Evolutionary conservation across 768 basidiomycete species (phyloP).

Genomic region (Boletus insuetus): DNA sequence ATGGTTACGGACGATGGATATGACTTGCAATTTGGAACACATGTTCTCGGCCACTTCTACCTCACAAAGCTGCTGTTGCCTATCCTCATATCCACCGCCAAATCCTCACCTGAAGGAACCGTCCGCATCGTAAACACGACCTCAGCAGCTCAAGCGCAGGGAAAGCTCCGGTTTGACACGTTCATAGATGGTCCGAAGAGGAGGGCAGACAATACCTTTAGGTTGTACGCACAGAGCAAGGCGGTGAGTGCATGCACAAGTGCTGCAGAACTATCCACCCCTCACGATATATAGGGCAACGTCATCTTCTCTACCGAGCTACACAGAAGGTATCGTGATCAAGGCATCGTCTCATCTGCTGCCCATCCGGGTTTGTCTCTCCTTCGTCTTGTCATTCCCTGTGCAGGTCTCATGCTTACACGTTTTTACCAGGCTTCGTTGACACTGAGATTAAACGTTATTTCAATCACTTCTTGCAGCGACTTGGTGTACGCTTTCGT

Average conservation of each 20-base stretch:
- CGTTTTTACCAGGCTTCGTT: slow-evolving; percentile 1
- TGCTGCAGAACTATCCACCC: not conserved
- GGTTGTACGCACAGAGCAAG: too few species aligned
- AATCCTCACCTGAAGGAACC: too few species aligned
- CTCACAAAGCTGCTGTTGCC: too few species aligned
- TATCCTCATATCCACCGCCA: too few species aligned
- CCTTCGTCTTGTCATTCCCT: not conserved
- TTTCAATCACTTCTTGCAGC: not conserved
- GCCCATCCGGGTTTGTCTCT: slow-evolving; percentile 40
- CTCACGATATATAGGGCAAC: slow-evolving; percentile 35
- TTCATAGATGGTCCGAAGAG: too few species aligned
- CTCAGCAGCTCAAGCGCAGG: too few species aligned
- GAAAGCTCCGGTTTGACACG: too few species aligned
- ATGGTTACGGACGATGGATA: too few species aligned
- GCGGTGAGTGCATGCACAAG: not conserved
- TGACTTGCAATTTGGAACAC: too few species aligned
- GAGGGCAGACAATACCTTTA: too few species aligned
- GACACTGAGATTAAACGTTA: slow-evolving; percentile 3
- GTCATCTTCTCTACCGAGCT: slow-evolving; percentile 46
- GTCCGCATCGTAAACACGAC: too few species aligned
- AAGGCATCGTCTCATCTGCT: slow-evolving; percentile 43
- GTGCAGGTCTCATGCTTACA: not conserved
- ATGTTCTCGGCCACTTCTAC: too few species aligned
- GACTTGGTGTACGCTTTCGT: not conserved
- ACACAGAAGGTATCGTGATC: slow-evolving; percentile 41